Base-by-base conservation (phyloP, 2,329 filamentous ascomycete genomes). In the Pseudogymnoascus sp. region DNA sequence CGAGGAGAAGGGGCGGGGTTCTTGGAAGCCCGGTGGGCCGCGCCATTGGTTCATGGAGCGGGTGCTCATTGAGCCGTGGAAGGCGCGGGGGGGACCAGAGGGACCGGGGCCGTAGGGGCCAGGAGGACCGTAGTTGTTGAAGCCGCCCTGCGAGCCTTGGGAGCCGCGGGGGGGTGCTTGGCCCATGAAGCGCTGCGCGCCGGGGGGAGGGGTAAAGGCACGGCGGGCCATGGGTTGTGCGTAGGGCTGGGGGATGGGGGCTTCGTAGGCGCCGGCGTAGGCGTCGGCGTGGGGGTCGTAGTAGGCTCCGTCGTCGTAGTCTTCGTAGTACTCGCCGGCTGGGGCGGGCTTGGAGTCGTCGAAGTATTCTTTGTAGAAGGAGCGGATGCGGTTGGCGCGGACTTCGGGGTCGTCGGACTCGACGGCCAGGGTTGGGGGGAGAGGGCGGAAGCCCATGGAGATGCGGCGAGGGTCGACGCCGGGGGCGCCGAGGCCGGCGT, bases 301-400 rank as follows among this genome's bases (percentile, higher is more conserved):
- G 71, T 84, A 86, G 5, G 82, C 69, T 45, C 72, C 78, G 18
- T 83, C 78, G 63, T 88, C 86, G 70, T 90, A 90, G 69, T 93
- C 89, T 69, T 92, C 89, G 65, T 89, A 87, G 74, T 92, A 89
- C 61, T 80, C 72, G 13, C 71, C 72, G n/a, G 67, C 61, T 55
- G 70, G 70, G 13, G 67, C 69, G 42, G 71, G 71, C 72, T 86
- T 89, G 63, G 80, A 85, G 42, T 97, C 93, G 67, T 97, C 94
- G 69, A 99, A 99, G 78, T 99, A 99, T 73, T 99, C 94, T 78
- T 97, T 97, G 80, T 99, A 99, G 79, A 99, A 99, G 3, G 94
- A 99, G 73, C 94, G 85, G 68, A 99, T 99, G 63, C 94, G 87
- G 79, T 97, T 97, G 66, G 94, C 94, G 70, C 94, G 86, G 71